Evolutionary conservation across 148 eudicot species (phyloP), one percentile per base, ranked within the genome.

Genomic region (Camellia sinensis): DNA sequence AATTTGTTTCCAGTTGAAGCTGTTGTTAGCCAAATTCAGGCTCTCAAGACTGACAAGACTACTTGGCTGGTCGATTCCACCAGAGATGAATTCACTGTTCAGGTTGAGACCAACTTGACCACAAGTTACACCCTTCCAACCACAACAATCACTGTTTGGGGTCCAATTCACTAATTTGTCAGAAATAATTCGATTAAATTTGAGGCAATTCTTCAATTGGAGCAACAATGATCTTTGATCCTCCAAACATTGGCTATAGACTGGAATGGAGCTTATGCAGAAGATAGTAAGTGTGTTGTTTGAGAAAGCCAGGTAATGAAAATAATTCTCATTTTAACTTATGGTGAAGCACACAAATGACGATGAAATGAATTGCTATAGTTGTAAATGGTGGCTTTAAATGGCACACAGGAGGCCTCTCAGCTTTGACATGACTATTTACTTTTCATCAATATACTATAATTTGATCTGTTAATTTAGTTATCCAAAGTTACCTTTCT

Each of bases 101-200:
- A 87, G 80, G 45, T 83, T 82, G 52, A 87, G 85, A 17, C 89
- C 84, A 5, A 7, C 69, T 1, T 52, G 12, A 69, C 82, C 74
- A 50, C 89, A 90, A n/a, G 48, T 48, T 10, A 88, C 87, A 2
- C 91, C 91, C 3, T 50, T 50, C 93, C 89, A 90, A 3, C 1
- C 6, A 53, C 88, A 86, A 48, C 86, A 84, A 29, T 88, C 85
- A 0, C 68, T 54, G 72, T 29, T 74, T 13, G 71, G 66, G 4
- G 50, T 69, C 92, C 87, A 89, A 5, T 59, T 50, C 5, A 54
- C 73, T 11, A 85, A 79, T 78, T 82, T 84, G 5, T 46, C 52
- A 1, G 74, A 77, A 5, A 10, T 0, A 0, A 74, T 0, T 29
- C 67, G n/a, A 17, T 65, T 45, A 17, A 74, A 82, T 0, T 5